Evolutionary conservation across 2,329 filamentous ascomycete genomes (phyloP).

Genomic region (Colletotrichum tofieldiae): DNA sequence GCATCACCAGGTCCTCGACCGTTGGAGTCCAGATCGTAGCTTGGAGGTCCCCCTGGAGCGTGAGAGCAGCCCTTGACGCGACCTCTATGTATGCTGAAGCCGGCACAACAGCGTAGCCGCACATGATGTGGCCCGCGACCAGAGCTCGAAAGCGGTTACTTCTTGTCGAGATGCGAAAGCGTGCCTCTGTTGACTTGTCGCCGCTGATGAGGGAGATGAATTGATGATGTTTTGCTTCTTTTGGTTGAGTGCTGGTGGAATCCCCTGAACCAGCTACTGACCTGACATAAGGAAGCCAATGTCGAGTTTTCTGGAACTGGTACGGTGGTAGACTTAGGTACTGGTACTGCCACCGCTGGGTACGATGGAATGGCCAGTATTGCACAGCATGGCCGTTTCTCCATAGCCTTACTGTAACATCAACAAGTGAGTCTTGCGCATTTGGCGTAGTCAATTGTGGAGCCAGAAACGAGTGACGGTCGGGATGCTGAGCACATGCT

Average conservation of each 20-base stretch:
- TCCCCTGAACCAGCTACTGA: no score
- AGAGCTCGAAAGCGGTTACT: slow-evolving; percentile 22
- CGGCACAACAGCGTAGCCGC: slow-evolving; percentile 14
- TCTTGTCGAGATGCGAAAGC: neutral
- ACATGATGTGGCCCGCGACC: slow-evolving; percentile 11
- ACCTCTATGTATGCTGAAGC: slow-evolving; percentile 32
- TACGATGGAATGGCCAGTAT: slow-evolving; percentile 48
- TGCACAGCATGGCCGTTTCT: slow-evolving; percentile 38
- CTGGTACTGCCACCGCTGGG: slow-evolving; percentile 33
- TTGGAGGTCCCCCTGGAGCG: neutral
- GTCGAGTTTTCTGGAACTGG: slow-evolving; percentile 49
- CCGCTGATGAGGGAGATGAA: slow-evolving; percentile 8
- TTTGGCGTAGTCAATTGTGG: slow-evolving; percentile 35
- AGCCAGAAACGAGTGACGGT: slow-evolving; percentile 1
- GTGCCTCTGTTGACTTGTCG: neutral
- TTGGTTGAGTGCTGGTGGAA: accelerated
- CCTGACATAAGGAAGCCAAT: slow-evolving; percentile 46
- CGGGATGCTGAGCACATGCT: neutral
- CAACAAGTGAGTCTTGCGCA: slow-evolving; percentile 7
- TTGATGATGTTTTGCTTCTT: neutral
- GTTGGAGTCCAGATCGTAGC: neutral
- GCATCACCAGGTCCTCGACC: slow-evolving; percentile 5
- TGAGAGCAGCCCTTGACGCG: slow-evolving; percentile 9
- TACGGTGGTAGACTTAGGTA: slow-evolving; percentile 48
- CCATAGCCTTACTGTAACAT: slow-evolving; percentile 44